Percentiles rank a stretch among this genome's conserved stretches.
Conservation (phyloP, 805 yeast species). For the Dipodascus geniculatus region DNA sequence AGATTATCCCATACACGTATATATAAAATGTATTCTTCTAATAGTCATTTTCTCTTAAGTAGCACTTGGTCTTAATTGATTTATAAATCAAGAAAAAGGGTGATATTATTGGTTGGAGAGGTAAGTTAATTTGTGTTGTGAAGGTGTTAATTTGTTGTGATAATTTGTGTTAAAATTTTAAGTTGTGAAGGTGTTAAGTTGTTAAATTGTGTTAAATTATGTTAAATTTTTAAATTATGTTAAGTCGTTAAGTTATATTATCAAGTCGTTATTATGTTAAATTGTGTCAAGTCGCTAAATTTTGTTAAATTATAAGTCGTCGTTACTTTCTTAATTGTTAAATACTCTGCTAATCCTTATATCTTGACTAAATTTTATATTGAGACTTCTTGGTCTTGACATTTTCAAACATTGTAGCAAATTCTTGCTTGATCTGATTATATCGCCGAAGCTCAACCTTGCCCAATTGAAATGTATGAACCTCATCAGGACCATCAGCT, state of each 20-base stretch:
- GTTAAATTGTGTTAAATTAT: no score
- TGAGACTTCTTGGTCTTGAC: not conserved
- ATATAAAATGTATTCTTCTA: not conserved
- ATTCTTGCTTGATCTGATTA: not conserved
- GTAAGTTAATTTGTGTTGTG: no score
- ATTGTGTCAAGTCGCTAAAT: no score
- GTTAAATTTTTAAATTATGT: no score
- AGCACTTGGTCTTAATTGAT: no score
- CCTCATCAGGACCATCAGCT: conserved; percentile 65
- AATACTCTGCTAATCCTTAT: not conserved
- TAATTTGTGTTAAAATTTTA: no score
- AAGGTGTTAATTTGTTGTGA: no score
- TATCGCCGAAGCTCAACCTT: conserved; percentile 20
- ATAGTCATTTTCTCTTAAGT: not conserved
- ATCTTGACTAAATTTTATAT: not conserved
- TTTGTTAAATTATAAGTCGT: no score
- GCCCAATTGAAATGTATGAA: conserved; percentile 47
- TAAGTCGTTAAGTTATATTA: no score
- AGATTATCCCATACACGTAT: not conserved
- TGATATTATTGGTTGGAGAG: not conserved
- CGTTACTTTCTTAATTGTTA: not conserved
- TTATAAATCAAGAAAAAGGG: not conserved
- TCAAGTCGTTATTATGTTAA: no score
- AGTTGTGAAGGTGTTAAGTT: no score
- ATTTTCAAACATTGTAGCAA: not conserved